Conservation (phyloP, 1,284 basidiomycete species). For the Trametes pubescens region DNA sequence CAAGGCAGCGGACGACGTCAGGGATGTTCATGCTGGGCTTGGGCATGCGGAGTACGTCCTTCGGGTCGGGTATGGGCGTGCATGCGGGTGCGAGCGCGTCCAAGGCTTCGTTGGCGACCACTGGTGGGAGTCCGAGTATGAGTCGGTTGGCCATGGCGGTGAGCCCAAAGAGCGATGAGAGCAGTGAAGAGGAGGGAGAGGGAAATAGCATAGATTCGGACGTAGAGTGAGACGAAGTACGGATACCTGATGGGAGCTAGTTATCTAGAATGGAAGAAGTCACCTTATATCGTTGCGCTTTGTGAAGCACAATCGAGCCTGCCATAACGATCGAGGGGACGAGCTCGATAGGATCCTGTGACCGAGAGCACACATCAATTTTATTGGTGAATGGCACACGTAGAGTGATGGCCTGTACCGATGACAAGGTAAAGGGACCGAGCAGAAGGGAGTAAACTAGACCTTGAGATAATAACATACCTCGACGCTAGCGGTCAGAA, state of each 20-base stretch:
- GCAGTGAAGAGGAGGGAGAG: slow-evolving; percentile 14
- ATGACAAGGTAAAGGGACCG: no score
- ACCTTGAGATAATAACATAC: no score
- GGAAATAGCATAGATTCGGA: slow-evolving; percentile 35
- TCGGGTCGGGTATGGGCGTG: slow-evolving; percentile 30
- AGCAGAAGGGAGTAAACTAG: no score
- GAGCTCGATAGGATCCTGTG: no score
- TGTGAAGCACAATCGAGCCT: no score
- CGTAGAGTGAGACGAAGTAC: slow-evolving; percentile 32
- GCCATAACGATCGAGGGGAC: no score
- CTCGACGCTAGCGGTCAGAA: no score
- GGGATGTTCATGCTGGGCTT: slow-evolving; percentile 71
- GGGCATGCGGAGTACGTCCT: slow-evolving; percentile 49
- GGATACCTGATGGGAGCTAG: background rate
- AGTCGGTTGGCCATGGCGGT: slow-evolving; percentile 18
- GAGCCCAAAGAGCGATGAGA: slow-evolving; percentile 12
- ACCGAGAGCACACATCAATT: no score
- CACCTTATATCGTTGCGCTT: no score
- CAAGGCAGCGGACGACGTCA: slow-evolving; percentile 57
- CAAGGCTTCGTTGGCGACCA: slow-evolving; percentile 18
- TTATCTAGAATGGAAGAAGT: background rate
- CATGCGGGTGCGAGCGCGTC: slow-evolving; percentile 21
- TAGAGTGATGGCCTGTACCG: no score
- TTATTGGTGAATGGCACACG: no score
- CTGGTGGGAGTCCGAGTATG: slow-evolving; percentile 14